phyloP scores from a whole-genome alignment of 371 early-diverging fungal species.

The Mortierella polycephala region DNA sequence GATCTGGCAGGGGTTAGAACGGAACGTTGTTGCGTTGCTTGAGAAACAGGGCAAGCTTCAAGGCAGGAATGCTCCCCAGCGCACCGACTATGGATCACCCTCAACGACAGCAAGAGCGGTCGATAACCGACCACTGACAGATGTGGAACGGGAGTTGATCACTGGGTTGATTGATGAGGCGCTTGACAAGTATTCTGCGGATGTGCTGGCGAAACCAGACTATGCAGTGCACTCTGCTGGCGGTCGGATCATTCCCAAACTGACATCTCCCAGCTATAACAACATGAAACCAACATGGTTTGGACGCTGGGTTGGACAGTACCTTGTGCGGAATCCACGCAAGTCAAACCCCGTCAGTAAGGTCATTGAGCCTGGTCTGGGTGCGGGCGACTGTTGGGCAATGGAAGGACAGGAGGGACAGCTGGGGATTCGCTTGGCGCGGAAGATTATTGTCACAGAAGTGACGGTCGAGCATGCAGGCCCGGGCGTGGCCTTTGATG shows the following conservation, averaged over 20 bases:
- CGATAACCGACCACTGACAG: slow-evolving; percentile 19
- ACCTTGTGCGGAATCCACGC: slow-evolving; percentile 27
- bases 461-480: slow-evolving; percentile 79
- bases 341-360: slow-evolving; percentile 58
- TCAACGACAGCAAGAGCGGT: background rate
- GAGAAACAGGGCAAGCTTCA: slow-evolving; percentile 47
- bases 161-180: slow-evolving; percentile 55
- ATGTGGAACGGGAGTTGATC: slow-evolving; percentile 38
- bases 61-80: slow-evolving; percentile 20
- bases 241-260: slow-evolving; percentile 65
- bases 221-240: slow-evolving; percentile 77
- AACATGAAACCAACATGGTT: slow-evolving; percentile 35
- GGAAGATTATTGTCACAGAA: slow-evolving; percentile 64
- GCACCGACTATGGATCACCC: slow-evolving; percentile 1
- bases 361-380: slow-evolving; percentile 62
- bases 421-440: slow-evolving; percentile 68
- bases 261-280: slow-evolving; percentile 67
- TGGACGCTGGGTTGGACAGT: slow-evolving; percentile 42
- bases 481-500: slow-evolving; percentile 61
- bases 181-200: slow-evolving; percentile 60
- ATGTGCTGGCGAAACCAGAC: slow-evolving; percentile 70
- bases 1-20: slow-evolving; percentile 45
- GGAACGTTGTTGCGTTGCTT: slow-evolving; percentile 33
- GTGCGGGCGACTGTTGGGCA: slow-evolving; percentile 82
- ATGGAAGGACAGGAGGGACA: slow-evolving; percentile 71